phyloP scores from a whole-genome alignment of 1,284 basidiomycete genomes.

The Athelia sp. region DNA sequence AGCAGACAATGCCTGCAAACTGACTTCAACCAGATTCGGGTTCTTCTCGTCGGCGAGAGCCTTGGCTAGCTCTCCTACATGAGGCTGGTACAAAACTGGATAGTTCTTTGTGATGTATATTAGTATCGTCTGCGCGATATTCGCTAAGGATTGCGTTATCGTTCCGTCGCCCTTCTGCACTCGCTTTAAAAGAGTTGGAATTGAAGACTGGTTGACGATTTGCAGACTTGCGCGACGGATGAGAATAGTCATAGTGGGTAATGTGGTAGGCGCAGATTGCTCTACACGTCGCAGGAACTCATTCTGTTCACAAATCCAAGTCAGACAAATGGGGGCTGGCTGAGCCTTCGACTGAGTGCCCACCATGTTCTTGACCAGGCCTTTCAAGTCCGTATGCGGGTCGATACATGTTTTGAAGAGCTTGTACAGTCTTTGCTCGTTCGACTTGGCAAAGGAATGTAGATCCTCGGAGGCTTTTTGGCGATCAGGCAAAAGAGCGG shows the following conservation, averaged over 20 bases:
- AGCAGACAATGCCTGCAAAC: conserved; percentile 72
- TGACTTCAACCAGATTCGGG: conserved; percentile 56
- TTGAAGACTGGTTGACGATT: conserved; percentile 80
- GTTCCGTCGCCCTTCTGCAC: conserved; percentile 45
- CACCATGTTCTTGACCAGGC: conserved; percentile 75
- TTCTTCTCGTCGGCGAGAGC: conserved; percentile 66
- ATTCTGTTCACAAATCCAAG: conserved; percentile 33
- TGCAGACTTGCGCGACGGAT: conserved; percentile 71
- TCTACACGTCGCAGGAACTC: conserved; percentile 79
- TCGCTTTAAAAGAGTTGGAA: conserved; percentile 74
- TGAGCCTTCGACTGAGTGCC: conserved; percentile 17
- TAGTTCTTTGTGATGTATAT: conserved; percentile 74
- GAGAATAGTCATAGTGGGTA: conserved; percentile 70
- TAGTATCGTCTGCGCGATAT: conserved; percentile 47
- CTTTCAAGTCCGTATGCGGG: conserved; percentile 77
- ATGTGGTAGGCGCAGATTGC: conserved; percentile 55
- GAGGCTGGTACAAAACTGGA: conserved; percentile 69
- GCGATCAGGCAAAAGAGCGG: conserved; percentile 63
- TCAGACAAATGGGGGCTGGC: background rate
- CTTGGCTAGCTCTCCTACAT: conserved; percentile 72
- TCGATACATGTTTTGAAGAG: conserved; percentile 81
- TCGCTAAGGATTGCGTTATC: conserved; percentile 31
- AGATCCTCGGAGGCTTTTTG: conserved; percentile 78
- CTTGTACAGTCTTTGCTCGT: conserved; percentile 85
- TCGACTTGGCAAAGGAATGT: conserved; percentile 78